These are phyloP conservation scores for Berkeleyomyces basicola DNA, from an alignment of 2,329 filamentous ascomycete genomes.

Conservation along the genomic window DNA sequence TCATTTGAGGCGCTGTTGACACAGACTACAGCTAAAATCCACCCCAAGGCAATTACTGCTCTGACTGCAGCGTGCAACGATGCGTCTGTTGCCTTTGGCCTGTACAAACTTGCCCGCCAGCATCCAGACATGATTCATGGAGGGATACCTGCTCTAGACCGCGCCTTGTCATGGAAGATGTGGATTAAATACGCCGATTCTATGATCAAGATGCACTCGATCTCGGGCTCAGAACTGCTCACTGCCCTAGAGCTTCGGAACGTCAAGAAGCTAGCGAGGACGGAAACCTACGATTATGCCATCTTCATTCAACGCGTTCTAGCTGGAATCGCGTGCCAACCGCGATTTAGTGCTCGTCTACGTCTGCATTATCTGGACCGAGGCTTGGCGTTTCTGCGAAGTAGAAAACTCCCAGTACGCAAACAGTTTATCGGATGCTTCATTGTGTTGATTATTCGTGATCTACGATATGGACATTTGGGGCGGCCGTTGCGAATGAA, in stretches of 20 bases:
- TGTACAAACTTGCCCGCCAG: conserved; percentile 15
- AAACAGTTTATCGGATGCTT: conserved; percentile 18
- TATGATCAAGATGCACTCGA: conserved; percentile 18
- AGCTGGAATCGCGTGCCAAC: conserved; percentile 13
- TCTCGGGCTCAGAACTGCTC: conserved; percentile 1
- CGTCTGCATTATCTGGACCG: conserved; percentile 20
- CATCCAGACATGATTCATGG: conserved; percentile 5
- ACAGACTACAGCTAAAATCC: not conserved
- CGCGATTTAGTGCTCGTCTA: conserved; percentile 15
- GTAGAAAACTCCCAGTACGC: conserved; percentile 17
- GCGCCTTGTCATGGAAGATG: conserved; percentile 20
- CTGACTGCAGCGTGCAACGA: conserved; percentile 16
- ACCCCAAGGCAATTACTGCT: conserved; percentile 2
- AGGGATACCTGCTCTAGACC: conserved; percentile 10
- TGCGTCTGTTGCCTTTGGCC: conserved; percentile 17
- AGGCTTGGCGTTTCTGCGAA: conserved; percentile 18
- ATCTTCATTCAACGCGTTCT: conserved; percentile 5
- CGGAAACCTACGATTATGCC: conserved; percentile 3
- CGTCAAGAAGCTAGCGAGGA: conserved; percentile 1
- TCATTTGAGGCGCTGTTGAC: conserved; percentile 13
- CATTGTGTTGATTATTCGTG: conserved; percentile 19
- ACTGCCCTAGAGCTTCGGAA: conserved; percentile 7
- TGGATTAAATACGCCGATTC: conserved; percentile 21
- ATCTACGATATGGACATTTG: conserved; percentile 21
- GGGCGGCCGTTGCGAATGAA: conserved; percentile 20